These are phyloP conservation scores for Ophiostoma sp. DNA, from an alignment of 2,329 filamentous ascomycete genomes.

Conservation along the genomic window DNA sequence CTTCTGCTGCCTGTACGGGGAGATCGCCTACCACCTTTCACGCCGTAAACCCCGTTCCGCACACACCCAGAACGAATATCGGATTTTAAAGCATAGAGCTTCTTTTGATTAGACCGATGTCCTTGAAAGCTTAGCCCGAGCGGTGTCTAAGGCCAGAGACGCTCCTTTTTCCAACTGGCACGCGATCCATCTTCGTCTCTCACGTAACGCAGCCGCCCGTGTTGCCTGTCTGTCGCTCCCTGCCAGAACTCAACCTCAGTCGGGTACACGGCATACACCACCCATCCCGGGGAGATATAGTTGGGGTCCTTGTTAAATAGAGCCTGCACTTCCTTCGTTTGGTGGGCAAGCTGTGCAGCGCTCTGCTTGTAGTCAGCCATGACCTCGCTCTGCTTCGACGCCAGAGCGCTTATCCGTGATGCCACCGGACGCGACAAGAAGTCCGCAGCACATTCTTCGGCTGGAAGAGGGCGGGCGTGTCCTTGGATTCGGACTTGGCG, in stretches of 20 bases:
- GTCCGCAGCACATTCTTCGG: not conserved
- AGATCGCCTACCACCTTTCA: not conserved
- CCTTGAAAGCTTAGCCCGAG: not conserved
- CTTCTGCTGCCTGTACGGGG: not conserved
- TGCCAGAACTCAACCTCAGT: slow-evolving; percentile 25
- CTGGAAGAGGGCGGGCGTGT: not conserved
- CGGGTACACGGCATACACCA: slow-evolving; percentile 23
- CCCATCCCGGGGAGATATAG: slow-evolving; percentile 22
- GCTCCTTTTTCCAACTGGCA: not conserved
- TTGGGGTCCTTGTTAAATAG: not conserved
- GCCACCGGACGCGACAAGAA: not conserved
- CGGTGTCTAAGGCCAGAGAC: not conserved
- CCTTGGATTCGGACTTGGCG: not conserved
- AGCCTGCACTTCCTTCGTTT: not conserved
- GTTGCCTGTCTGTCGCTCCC: slow-evolving; percentile 22
- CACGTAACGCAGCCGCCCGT: slow-evolving; percentile 23
- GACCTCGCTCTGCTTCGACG: not conserved
- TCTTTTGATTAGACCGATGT: not conserved
- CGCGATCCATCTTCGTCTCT: not conserved
- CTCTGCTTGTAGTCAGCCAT: not conserved
- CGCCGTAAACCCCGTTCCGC: not conserved
- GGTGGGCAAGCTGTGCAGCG: not conserved
- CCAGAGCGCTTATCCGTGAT: not conserved
- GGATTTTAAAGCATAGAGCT: not conserved
- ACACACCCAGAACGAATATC: not conserved